Conservation (phyloP, 2,329 filamentous ascomycete species). For the Neurospora crassa region DNA sequence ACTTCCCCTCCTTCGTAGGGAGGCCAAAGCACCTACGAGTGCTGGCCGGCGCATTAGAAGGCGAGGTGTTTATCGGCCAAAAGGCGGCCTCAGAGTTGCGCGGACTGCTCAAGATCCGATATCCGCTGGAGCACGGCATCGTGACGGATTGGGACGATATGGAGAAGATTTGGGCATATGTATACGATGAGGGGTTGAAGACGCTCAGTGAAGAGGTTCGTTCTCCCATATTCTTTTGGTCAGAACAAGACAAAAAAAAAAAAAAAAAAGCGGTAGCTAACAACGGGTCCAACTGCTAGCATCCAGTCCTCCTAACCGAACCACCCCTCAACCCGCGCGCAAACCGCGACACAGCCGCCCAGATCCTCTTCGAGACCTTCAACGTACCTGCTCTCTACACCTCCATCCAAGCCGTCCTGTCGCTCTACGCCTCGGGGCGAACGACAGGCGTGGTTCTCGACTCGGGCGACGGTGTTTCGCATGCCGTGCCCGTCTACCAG, state of each 20-base stretch:
- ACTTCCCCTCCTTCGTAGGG: conserved; percentile 94
- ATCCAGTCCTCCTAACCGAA: conserved; percentile 92
- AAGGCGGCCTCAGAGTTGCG: conserved; percentile 79
- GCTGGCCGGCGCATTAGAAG: conserved; percentile 90
- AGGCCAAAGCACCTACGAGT: conserved; percentile 92
- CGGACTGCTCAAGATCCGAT: conserved; percentile 88
- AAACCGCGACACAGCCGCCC: conserved; percentile 92
- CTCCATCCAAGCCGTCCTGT: conserved; percentile 93
- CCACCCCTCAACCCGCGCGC: conserved; percentile 89
- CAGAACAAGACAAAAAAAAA: neutral
- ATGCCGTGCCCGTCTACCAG: conserved; percentile 95
- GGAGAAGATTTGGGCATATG: conserved; percentile 98
- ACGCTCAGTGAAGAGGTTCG: conserved; percentile 90
- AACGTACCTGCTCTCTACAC: conserved; percentile 95
- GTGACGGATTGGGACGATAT: conserved; percentile 99
- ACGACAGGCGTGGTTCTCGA: conserved; percentile 95
- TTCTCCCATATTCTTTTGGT: no score
- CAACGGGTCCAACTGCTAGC: conserved; percentile 36
- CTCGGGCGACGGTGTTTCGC: conserved; percentile 90
- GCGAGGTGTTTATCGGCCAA: conserved; percentile 93
- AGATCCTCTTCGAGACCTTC: conserved; percentile 98
- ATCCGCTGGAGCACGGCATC: conserved; percentile 93
- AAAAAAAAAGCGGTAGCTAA: neutral
- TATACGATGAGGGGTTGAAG: conserved; percentile 92
- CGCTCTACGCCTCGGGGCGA: conserved; percentile 88